A percentile compares a stretch with the other conserved stretches of the same genome.
Conservation (phyloP, 192 early-diverging fungal genomes). For the Backusella macrospora region DNA sequence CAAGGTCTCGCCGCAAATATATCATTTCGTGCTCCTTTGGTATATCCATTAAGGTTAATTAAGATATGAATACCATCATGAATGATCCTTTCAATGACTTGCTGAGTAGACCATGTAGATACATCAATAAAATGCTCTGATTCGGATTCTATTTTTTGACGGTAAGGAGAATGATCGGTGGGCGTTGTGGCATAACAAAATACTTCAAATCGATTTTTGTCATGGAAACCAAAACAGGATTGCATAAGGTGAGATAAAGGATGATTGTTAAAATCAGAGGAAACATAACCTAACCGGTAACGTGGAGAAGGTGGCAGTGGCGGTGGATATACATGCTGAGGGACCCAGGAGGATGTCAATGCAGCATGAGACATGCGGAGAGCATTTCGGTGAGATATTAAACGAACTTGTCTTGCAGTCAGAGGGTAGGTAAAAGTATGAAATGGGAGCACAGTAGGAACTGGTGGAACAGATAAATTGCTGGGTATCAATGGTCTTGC, state of each 20-base stretch:
- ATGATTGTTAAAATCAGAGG: conserved; percentile 94
- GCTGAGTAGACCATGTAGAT: conserved; percentile 66
- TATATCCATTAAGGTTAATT: conserved; percentile 95
- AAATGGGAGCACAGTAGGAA: conserved; percentile 91
- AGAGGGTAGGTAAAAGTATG: conserved; percentile 96
- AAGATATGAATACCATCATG: conserved; percentile 86
- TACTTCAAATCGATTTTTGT: conserved; percentile 69
- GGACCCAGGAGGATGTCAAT: conserved; percentile 61
- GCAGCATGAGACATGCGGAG: conserved; percentile 77
- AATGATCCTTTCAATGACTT: conserved; percentile 75
- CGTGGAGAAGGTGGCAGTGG: conserved; percentile 70
- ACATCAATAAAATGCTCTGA: conserved; percentile 84
- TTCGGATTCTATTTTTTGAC: conserved; percentile 78
- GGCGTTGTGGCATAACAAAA: conserved; percentile 86
- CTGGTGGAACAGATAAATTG: conserved; percentile 56
- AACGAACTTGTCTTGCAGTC: conserved; percentile 76
- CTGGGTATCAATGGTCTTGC: conserved; percentile 18
- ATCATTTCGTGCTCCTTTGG: conserved; percentile 94
- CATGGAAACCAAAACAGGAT: conserved; percentile 93
- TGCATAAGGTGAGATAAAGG: conserved; percentile 93
- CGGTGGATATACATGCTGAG: conserved; percentile 70
- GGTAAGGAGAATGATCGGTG: conserved; percentile 76
- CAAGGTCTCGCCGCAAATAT: conserved; percentile 90
- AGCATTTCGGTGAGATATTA: conserved; percentile 87
- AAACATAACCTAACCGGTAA: conserved; percentile 85